Base-by-base conservation (phyloP, 1,284 basidiomycete genomes). In the Cryptococcus maquisensis region DNA sequence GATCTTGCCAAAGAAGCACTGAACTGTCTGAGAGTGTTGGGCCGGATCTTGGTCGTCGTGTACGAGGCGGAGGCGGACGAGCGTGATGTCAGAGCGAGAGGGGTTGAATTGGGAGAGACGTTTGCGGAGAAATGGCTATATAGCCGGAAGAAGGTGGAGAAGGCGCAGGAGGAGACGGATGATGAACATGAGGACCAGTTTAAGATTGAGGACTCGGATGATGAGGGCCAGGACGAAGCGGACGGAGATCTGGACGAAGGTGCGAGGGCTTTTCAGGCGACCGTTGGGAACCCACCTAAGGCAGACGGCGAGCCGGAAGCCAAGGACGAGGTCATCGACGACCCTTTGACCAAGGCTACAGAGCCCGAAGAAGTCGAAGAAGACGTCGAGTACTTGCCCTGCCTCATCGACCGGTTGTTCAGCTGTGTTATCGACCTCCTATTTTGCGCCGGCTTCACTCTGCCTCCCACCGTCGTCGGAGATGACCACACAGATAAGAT, bases 391-490 rank as follows among this genome's bases (percentile, higher is more conserved):
- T 56, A 78, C 15, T 68, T 84, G 23, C 89, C 90, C 1, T 86
- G 87, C 9, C 76, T 93, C 1, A 87, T 85, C 1, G 89, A 93
- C 67, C 81, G 83, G 57, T 77, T 95, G 24, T 87, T 94, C 64
- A 83, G 81, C 62, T 84, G 85, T 58, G 78, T 89, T 7, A 82
- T 91, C 57, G 91, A 95, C 69, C 79, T 95, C 26, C 74, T 94
- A 38, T 96, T 94, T 74, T 91, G 89, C 67, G 93, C 89, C 64
- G 90, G 89, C 12, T 94, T 95, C 69, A 94, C 89, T 1, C 78
- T 95, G 15, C 88, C 91, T 6, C 82, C 82, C 35, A 85, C 82
- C 68, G 81, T 90, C 38, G 84, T 87, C 66, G 83, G 69, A 12
- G 52, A 85, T 39, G 86, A 88, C 68, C 83, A 86, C 62, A 62